Evolutionary conservation across 2,329 filamentous ascomycete species (phyloP), one percentile per base, ranked within the genome.

Genomic region (Scytalidium sp.): DNA sequence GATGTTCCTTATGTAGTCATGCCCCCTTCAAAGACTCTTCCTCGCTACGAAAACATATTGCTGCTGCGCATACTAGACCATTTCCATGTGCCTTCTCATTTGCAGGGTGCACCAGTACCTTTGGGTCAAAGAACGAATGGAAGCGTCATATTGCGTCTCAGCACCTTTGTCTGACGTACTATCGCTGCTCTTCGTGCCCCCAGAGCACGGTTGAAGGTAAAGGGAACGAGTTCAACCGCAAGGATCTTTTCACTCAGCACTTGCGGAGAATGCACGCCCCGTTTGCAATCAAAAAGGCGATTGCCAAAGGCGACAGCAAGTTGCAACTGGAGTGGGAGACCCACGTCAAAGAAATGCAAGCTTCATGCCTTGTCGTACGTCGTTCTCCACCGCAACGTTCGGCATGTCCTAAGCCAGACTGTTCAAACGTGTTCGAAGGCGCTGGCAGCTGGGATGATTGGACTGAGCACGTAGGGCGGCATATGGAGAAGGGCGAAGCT

Each of bases 101-200:
- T 60, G 95, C 93, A 39, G 90, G 88, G 17, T 99, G 93, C 67
- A 73, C 71, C 0, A 91, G 90, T 58, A 89, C 84, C 0, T 97
- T 97, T 66, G 85, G 86, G 1, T 93, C 89, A 15, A 97, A 97
- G 70, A 97, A 97, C 63, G 93, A 97, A 67, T 99, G 93, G 93
- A 97, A 97, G 69, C 83, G 93, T 3, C 94, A 99, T 64, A 90
- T 97, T 64, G 81, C 84, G 15, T 96, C 90, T 0, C 90, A 97
- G 60, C 94, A 99, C 69, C 79, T 99, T 19, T 85, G 83, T 56
- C 65, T 86, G 17, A 78, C 79, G 44, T 85, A 79, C 57, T 86
- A 85, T 59, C 76, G 83, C 19, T 86, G 83, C 56, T 85, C 83
- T 0, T 72, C 77, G 2, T 86, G 83, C 51, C 77, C 80, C 0